These are phyloP conservation scores for Schrenkiella parvula DNA, from an alignment of 345 rosid genomes.

Conservation along the genomic window DNA sequence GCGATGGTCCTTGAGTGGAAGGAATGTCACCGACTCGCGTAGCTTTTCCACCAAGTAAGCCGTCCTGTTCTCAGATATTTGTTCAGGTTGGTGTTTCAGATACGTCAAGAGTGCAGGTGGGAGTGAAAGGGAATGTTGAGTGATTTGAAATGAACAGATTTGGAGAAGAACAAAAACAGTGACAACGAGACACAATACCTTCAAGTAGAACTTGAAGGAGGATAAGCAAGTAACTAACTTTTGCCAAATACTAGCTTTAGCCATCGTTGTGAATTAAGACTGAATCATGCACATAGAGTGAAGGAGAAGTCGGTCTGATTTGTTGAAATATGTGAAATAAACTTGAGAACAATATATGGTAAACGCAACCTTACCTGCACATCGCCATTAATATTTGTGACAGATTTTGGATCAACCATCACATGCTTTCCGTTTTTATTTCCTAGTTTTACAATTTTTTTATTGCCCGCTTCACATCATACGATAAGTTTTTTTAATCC, in stretches of 20 bases:
- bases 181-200: not conserved
- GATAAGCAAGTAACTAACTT: constrained; percentile 8
- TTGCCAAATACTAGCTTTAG: not conserved
- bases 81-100: not conserved
- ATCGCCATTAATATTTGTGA: not conserved
- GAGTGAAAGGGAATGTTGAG: constrained; percentile 9
- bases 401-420: constrained; percentile 8
- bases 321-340: not conserved
- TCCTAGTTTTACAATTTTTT: constrained; percentile 1
- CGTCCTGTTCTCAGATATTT: not conserved
- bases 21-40: constrained; percentile 49
- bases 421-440: constrained; percentile 8
- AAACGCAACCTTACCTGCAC: not conserved
- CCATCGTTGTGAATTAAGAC: not conserved
- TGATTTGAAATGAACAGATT: constrained; percentile 22
- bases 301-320: not conserved
- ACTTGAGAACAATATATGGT: not conserved
- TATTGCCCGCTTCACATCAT: not conserved
- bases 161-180: constrained; percentile 25
- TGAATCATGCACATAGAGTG: not conserved
- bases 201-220: not conserved
- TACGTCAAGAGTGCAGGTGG: constrained; percentile 12
- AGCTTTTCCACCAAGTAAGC: constrained; percentile 37
- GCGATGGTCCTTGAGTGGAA: constrained; percentile 64
- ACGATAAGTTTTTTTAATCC: not conserved